Conservation (phyloP, 441 rosid species). For the Hura crepitans region DNA sequence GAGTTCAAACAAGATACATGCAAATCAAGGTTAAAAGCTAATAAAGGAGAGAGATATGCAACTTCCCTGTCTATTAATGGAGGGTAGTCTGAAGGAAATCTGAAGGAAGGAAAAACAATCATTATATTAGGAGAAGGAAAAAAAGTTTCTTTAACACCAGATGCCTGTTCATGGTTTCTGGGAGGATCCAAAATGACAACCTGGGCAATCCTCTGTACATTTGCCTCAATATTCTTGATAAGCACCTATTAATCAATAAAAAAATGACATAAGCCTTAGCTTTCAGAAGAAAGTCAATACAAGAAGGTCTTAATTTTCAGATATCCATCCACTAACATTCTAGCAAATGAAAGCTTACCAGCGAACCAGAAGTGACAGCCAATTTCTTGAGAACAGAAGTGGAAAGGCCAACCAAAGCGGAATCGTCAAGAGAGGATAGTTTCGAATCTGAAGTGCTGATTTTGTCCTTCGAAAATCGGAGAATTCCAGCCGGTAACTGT, state of each 20-base stretch:
- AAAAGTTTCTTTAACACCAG: constrained; percentile 20
- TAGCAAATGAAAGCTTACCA: constrained; percentile 36
- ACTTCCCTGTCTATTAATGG: constrained; percentile 38
- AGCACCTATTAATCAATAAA: constrained; percentile 41
- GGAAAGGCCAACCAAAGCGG: constrained; percentile 63
- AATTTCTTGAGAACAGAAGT: constrained; percentile 62
- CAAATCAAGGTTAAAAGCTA: constrained; percentile 82
- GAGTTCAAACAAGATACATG: constrained; percentile 68
- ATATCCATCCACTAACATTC: neutral
- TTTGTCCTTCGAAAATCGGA: constrained; percentile 41
- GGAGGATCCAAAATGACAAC: constrained; percentile 84
- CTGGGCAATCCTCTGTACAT: constrained; percentile 52
- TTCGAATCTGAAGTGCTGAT: constrained; percentile 31
- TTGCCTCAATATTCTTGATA: constrained; percentile 54
- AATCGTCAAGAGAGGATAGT: constrained; percentile 49
- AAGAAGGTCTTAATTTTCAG: neutral
- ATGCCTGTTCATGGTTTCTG: constrained; percentile 17
- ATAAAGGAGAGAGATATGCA: constrained; percentile 70
- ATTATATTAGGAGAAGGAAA: constrained; percentile 36
- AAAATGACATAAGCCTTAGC: neutral
- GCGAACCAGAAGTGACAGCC: constrained; percentile 64
- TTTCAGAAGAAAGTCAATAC: neutral
- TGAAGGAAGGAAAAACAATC: constrained; percentile 58
- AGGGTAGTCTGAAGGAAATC: constrained; percentile 29
- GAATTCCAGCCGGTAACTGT: constrained; percentile 60